phyloP scores from a whole-genome alignment of 257 asterid genomes.

The Catharanthus roseus region DNA sequence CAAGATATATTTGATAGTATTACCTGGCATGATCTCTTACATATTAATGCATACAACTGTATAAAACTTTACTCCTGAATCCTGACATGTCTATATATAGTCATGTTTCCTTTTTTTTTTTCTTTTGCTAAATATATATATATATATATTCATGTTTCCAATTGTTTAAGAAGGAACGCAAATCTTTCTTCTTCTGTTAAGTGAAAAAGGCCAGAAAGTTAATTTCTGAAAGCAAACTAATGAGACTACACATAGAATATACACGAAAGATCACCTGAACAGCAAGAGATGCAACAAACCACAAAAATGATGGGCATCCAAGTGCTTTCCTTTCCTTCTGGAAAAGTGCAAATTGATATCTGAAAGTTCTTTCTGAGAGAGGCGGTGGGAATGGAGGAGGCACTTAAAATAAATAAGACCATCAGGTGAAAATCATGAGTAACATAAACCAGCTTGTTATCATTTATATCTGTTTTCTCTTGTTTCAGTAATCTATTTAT shows the following conservation, averaged over 20 bases:
- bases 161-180: not conserved
- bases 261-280: slow-evolving; percentile 63
- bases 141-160: not conserved
- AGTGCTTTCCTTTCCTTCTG: slow-evolving; percentile 63
- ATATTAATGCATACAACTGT: not conserved
- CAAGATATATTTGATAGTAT: not conserved
- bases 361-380: slow-evolving; percentile 60
- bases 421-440: slow-evolving; percentile 20
- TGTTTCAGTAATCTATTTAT: not conserved
- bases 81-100: not conserved
- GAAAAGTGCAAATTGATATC: slow-evolving; percentile 57
- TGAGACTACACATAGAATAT: not conserved
- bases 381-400: slow-evolving; percentile 92
- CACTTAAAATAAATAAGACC: slow-evolving; percentile 48
- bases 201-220: not conserved
- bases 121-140: no score
- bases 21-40: not conserved
- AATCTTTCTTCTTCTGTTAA: not conserved
- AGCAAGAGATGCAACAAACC: slow-evolving; percentile 58
- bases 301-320: slow-evolving; percentile 74
- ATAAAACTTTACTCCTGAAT: not conserved
- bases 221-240: slow-evolving; percentile 4
- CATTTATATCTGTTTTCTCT: not conserved
- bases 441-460: not conserved
- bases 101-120: not conserved